Base-by-base conservation (phyloP, 257 asterid genomes). In the Salvia rosmarinus region DNA sequence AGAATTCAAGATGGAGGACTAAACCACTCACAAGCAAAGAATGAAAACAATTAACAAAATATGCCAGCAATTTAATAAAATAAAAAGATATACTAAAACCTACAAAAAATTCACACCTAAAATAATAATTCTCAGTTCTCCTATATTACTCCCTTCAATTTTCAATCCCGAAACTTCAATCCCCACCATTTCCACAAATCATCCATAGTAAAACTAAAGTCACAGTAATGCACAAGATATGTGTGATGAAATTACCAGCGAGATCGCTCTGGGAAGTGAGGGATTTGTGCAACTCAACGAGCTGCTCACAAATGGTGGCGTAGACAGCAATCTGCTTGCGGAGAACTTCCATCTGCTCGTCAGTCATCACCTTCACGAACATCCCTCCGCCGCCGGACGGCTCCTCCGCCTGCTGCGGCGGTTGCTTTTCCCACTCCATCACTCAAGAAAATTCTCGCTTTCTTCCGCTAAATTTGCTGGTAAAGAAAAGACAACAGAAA, bases 331-430 rank as follows among this genome's bases (percentile, higher is more conserved):
- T 95, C 86, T 95, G 99, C 85, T 95, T 91, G 52, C 99, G 87
- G 32, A 95, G 89, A 13, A 87, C 89, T 76, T 95, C 98, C 93
- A 95, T 88, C 85, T 95, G 99, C 79, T 95, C 98, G 68, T 95
- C 99, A 0, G 98, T 95, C 99, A 95, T 95, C 64, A 95, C 99
- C 80, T 91, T 95, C 69, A 95, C 96, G 63, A 86, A 95, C 82
- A 86, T 83, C 71, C 87, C 96, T 4, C 90, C 84, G 64, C 84
- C 78, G 63, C 72, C 83, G 59, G 47, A 73, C 21, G 87, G 60
- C 35, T 84, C 90, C 68, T 86, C 92, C 73, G 73, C 79, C 80
- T 67, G 75, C 63, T 74, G 83, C 75, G 81, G 83, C 67, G 80
- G 82, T 43, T 68, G 83, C 78, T 81, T 81, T 2, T 81, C 81